phyloP scores from a whole-genome alignment of 345 rosid genomes.

The Arabis hirsuta region DNA sequence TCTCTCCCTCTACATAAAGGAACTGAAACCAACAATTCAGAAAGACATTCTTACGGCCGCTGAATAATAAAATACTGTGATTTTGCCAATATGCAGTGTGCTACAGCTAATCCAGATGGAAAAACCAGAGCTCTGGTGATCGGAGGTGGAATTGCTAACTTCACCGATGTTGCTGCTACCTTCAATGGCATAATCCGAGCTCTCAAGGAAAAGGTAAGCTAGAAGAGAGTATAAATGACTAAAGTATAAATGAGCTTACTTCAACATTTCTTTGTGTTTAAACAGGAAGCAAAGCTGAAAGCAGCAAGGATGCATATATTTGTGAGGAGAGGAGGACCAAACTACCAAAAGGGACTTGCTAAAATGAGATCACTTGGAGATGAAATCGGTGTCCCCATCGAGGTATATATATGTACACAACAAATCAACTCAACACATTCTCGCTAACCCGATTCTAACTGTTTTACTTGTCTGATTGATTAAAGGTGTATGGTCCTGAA shows the following conservation, averaged over 20 bases:
- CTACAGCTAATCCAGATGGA: constrained; percentile 89
- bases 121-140: constrained; percentile 83
- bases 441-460: neutral
- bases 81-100: constrained; percentile 59
- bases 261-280: neutral
- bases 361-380: constrained; percentile 86
- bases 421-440: neutral
- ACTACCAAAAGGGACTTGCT: constrained; percentile 91
- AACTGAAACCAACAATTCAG: constrained; percentile 18
- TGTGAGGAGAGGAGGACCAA: constrained; percentile 89
- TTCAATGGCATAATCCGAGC: constrained; percentile 92
- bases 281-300: constrained; percentile 47
- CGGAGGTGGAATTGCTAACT: constrained; percentile 98
- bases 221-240: constrained; percentile 77
- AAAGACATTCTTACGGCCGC: neutral
- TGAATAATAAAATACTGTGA: neutral
- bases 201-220: constrained; percentile 75
- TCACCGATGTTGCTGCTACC: constrained; percentile 94
- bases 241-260: constrained; percentile 55
- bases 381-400: constrained; percentile 91
- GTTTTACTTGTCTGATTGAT: constrained; percentile 15
- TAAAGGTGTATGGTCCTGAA: constrained; percentile 89
- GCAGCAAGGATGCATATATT: constrained; percentile 46
- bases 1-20: neutral
- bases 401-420: constrained; percentile 52